Evolutionary conservation across 2,329 filamentous ascomycete species (phyloP).

Genomic region (Penicillium sp.): DNA sequence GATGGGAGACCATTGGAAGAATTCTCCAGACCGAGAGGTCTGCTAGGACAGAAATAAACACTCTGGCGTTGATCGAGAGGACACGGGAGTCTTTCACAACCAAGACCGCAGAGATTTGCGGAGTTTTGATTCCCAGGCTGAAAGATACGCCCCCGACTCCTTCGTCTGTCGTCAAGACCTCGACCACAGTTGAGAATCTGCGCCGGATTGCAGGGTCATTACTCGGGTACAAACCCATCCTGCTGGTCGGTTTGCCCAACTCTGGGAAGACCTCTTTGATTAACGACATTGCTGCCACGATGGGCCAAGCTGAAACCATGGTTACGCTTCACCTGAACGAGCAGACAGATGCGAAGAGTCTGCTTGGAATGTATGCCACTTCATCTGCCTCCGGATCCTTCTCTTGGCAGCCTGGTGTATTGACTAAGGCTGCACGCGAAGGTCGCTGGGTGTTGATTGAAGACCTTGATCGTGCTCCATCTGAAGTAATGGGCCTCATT

Average conservation of each 20-base stretch:
- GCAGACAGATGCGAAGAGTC: conserved; percentile 95
- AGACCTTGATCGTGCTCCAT: conserved; percentile 90
- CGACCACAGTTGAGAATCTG: conserved; percentile 71
- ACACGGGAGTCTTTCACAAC: conserved; percentile 50
- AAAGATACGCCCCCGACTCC: conserved; percentile 51
- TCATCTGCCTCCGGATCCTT: conserved; percentile 86
- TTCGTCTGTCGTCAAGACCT: conserved; percentile 64
- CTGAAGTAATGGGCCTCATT: conserved; percentile 89
- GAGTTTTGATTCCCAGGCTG: conserved; percentile 61
- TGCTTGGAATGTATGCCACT: conserved; percentile 91
- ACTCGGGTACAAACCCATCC: conserved; percentile 65
- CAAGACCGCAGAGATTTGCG: conserved; percentile 64
- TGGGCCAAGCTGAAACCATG: conserved; percentile 78
- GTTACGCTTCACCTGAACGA: conserved; percentile 96
- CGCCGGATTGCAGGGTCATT: conserved; percentile 66
- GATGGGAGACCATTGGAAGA: conserved; percentile 46
- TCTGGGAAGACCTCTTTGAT: conserved; percentile 87
- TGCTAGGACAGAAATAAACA: conserved; percentile 22
- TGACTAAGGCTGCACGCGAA: conserved; percentile 91
- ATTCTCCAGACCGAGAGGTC: conserved; percentile 25
- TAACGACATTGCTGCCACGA: conserved; percentile 73
- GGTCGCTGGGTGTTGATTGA: conserved; percentile 97
- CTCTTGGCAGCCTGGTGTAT: conserved; percentile 83
- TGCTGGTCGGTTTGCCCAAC: conserved; percentile 79
- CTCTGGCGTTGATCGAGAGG: conserved; percentile 27